Conservation (phyloP, 2,329 filamentous ascomycete genomes). For the Phaeophleospora eucalypticola region DNA sequence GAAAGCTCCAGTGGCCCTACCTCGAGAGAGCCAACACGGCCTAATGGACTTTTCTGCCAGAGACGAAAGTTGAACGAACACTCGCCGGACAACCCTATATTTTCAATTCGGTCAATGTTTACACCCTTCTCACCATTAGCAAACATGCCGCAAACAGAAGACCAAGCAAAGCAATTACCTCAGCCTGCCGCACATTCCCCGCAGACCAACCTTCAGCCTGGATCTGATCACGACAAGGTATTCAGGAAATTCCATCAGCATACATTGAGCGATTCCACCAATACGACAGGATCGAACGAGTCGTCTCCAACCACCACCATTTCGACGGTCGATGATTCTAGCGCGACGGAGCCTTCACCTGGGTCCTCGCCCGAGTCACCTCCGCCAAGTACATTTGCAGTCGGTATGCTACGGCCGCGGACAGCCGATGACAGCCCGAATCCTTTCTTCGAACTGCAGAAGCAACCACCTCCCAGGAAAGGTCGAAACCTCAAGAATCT, state of each 20-base stretch:
- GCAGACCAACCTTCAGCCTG: conserved; percentile 11
- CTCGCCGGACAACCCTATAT: conserved; percentile 16
- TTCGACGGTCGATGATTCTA: conserved; percentile 87
- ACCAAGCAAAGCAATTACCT: conserved; percentile 24
- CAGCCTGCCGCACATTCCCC: conserved; percentile 16
- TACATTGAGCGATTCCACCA: conserved; percentile 72
- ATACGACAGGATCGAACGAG: conserved; percentile 77
- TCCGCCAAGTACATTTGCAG: conserved; percentile 65
- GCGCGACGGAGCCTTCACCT: conserved; percentile 83
- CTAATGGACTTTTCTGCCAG: conserved; percentile 27
- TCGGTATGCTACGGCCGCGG: conserved; percentile 48
- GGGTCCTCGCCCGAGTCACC: conserved; percentile 88
- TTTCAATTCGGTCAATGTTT: conserved; percentile 16
- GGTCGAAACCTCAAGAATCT: conserved; percentile 81
- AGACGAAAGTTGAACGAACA: conserved; percentile 25
- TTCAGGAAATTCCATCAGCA: conserved; percentile 56
- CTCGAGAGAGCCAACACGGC: conserved; percentile 11
- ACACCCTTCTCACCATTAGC: conserved; percentile 16
- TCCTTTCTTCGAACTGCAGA: conserved; percentile 53
- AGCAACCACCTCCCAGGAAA: conserved; percentile 55
- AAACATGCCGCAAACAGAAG: conserved; percentile 25
- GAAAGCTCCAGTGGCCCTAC: conserved; percentile 16
- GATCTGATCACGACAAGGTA: conserved; percentile 24
- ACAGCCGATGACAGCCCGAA: conserved; percentile 47
- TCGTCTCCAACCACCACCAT: conserved; percentile 93